These are phyloP conservation scores for Piloderma croceum DNA, from an alignment of 768 basidiomycete species.

Conservation along the genomic window DNA sequence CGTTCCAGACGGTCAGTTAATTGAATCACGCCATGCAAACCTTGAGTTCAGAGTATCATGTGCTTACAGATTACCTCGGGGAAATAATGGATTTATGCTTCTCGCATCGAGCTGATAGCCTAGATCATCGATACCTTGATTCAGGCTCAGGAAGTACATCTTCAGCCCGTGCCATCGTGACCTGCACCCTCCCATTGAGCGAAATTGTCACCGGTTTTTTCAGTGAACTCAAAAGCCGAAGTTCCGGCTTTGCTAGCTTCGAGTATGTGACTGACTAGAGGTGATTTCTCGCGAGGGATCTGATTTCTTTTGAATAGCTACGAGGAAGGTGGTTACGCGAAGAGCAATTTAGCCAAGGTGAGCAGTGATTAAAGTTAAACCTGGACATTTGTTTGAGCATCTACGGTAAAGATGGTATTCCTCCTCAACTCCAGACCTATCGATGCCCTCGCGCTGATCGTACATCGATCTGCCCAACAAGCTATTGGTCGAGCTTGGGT, in stretches of 20 bases:
- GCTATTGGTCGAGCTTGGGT: constrained; percentile 79
- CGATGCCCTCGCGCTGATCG: constrained; percentile 89
- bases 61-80: constrained; percentile 73
- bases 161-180: constrained; percentile 67
- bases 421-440: constrained; percentile 84
- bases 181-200: constrained; percentile 79
- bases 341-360: constrained; percentile 81
- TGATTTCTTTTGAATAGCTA: constrained; percentile 56
- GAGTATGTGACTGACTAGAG: constrained; percentile 48
- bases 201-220: constrained; percentile 96
- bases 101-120: constrained; percentile 73
- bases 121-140: constrained; percentile 84
- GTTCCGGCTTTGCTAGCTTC: constrained; percentile 88
- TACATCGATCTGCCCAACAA: constrained; percentile 77
- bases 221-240: constrained; percentile 87
- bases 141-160: constrained; percentile 24
- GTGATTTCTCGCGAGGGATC: neutral
- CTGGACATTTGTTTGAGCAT: neutral
- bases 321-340: constrained; percentile 86
- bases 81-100: constrained; percentile 95
- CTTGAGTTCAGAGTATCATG: no score
- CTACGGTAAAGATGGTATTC: constrained; percentile 71
- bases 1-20: constrained; percentile 78
- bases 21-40: no score
- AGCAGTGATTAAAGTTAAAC: constrained; percentile 2